Evolutionary conservation across 2,329 filamentous ascomycete genomes (phyloP).

Genomic region (Sclerotinia spermophila): DNA sequence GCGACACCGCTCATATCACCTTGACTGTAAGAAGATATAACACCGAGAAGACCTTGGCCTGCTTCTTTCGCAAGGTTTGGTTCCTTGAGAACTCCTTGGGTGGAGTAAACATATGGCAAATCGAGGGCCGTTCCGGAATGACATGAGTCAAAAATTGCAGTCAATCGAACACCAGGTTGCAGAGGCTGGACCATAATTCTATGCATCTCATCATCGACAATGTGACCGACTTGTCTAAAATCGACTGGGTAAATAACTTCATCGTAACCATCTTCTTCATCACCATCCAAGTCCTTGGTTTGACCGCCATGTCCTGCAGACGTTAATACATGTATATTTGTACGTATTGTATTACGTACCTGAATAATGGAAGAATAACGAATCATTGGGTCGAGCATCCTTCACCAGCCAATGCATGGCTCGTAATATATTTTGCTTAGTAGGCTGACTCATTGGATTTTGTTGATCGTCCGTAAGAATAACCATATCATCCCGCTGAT

Average conservation of each 20-base stretch:
- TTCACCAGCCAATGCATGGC: constrained; percentile 99
- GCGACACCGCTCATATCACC: constrained; percentile 83
- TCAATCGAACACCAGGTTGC: constrained; percentile 75
- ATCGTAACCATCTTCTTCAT: constrained; percentile 78
- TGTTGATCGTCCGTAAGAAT: constrained; percentile 94
- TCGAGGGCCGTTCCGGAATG: constrained; percentile 65
- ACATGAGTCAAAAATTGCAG: constrained; percentile 66
- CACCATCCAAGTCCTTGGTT: constrained; percentile 72
- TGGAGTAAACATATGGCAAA: constrained; percentile 66
- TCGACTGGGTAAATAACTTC: constrained; percentile 84
- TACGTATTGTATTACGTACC: constrained; percentile 49
- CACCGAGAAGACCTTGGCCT: constrained; percentile 59
- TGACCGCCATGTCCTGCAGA: constrained; percentile 70
- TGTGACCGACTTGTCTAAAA: constrained; percentile 74
- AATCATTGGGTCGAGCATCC: constrained; percentile 87
- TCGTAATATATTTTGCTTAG: constrained; percentile 88
- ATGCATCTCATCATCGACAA: constrained; percentile 82
- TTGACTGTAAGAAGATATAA: constrained; percentile 62
- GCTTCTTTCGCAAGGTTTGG: constrained; percentile 66
- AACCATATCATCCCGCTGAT: constrained; percentile 95
- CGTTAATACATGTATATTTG: constrained; percentile 23
- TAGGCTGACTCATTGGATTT: constrained; percentile 95
- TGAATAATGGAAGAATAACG: constrained; percentile 96
- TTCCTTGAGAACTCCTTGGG: constrained; percentile 65
- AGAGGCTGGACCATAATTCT: constrained; percentile 72